phyloP scores from a whole-genome alignment of 148 eudicot species.

The Chenopodium formosanum region DNA sequence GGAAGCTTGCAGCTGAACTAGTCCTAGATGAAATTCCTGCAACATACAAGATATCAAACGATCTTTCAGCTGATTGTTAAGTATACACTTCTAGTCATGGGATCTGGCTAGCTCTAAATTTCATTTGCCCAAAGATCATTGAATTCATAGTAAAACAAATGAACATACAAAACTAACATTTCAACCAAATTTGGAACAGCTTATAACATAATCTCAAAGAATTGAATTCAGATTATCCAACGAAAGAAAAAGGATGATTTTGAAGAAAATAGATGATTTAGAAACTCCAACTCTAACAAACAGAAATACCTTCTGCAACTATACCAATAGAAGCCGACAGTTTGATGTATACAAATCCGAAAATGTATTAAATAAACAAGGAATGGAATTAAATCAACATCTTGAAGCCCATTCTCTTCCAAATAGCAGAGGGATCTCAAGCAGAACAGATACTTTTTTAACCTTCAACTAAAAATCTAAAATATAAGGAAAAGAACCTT shows the following conservation, averaged over 20 bases:
- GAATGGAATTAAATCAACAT: not conserved
- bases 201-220: not conserved
- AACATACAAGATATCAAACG: conserved; percentile 8
- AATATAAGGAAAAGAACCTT: not conserved
- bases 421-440: not conserved
- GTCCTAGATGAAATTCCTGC: conserved; percentile 49
- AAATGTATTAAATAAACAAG: not conserved
- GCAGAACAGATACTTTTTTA: not conserved
- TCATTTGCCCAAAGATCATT: not conserved
- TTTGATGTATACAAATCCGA: not conserved
- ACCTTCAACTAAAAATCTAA: not conserved
- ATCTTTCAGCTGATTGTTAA: not conserved
- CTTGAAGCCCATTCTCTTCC: not conserved
- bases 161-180: not conserved
- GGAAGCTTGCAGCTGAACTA: conserved; percentile 30
- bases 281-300: not conserved
- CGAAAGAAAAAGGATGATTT: not conserved
- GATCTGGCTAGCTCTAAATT: not conserved
- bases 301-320: not conserved
- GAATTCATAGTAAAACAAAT: not conserved
- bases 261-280: not conserved
- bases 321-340: not conserved
- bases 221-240: not conserved
- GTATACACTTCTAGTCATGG: not conserved
- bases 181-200: not conserved